Conservation (phyloP, 1,284 basidiomycete species). For the Naganishia sp. region DNA sequence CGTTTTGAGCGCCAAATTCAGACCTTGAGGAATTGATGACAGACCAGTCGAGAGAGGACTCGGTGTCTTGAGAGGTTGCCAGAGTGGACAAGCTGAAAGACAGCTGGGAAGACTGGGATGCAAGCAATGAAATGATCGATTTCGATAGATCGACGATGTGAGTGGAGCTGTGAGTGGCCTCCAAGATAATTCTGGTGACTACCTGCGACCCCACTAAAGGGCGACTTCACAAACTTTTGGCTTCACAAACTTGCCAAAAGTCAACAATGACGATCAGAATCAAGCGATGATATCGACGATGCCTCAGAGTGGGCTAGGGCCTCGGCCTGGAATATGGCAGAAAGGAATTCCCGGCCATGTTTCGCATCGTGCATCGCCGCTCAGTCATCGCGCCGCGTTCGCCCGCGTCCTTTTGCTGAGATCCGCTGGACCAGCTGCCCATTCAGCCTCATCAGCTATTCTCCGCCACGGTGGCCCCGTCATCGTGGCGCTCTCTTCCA, state of each 20-base stretch:
- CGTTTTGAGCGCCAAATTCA: neutral
- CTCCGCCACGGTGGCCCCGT: too few species aligned
- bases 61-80: neutral
- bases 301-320: neutral
- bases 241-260: too few species aligned
- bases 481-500: too few species aligned
- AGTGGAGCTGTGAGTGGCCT: neutral
- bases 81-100: neutral
- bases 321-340: too few species aligned
- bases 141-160: neutral
- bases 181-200: neutral
- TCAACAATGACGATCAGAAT: neutral
- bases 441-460: too few species aligned
- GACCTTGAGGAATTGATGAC: neutral
- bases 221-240: too few species aligned
- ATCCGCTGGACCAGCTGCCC: too few species aligned
- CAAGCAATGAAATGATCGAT: neutral
- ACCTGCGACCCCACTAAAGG: too few species aligned
- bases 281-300: conserved; percentile 14
- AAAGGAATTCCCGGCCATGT: conserved; percentile 7
- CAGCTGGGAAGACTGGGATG: neutral
- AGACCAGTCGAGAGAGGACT: neutral
- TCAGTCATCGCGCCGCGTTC: neutral
- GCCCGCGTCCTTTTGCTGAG: too few species aligned
- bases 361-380: conserved; percentile 20